Evolutionary conservation across 371 early-diverging fungal genomes (phyloP).

Genomic region (Haplosporangium sp.): DNA sequence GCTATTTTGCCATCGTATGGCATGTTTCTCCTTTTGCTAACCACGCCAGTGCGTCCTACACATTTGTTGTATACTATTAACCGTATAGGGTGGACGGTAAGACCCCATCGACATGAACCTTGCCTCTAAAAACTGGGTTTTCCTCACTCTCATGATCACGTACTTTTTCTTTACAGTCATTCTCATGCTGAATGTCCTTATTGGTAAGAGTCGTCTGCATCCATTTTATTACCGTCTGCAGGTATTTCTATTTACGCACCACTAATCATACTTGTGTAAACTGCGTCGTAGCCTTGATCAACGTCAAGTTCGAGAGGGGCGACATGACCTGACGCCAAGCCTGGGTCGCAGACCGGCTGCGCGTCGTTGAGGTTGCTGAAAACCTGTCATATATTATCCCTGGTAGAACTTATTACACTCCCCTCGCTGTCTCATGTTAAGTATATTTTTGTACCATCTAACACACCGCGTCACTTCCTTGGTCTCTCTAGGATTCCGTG

Average conservation of each 20-base stretch:
- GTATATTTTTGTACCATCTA: too few relatives aligned
- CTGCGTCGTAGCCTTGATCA: constrained; percentile 16
- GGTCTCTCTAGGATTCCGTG: too few relatives aligned
- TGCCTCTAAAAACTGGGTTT: neutral
- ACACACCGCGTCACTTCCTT: too few relatives aligned
- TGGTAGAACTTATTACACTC: too few relatives aligned
- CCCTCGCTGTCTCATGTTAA: too few relatives aligned
- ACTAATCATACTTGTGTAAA: too few relatives aligned
- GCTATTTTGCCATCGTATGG: too few relatives aligned
- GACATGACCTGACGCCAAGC: constrained; percentile 21
- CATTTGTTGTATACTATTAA: too few relatives aligned
- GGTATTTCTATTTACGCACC: too few relatives aligned
- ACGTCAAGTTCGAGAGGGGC: constrained; percentile 8
- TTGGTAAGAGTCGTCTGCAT: too few relatives aligned
- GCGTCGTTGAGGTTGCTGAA: constrained; percentile 19
- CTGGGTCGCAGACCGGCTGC: constrained; percentile 20
- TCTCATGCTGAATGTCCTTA: constrained; percentile 31
- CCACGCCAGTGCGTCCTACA: too few relatives aligned
- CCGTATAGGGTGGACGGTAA: constrained; percentile 27
- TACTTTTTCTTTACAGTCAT: constrained; percentile 40
- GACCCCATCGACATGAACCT: constrained; percentile 18
- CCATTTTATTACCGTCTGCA: too few relatives aligned
- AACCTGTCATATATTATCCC: constrained; percentile 25
- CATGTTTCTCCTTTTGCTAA: neutral
- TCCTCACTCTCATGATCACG: constrained; percentile 24